phyloP scores from a whole-genome alignment of 768 basidiomycete species.

The Kwoniella sp. region DNA sequence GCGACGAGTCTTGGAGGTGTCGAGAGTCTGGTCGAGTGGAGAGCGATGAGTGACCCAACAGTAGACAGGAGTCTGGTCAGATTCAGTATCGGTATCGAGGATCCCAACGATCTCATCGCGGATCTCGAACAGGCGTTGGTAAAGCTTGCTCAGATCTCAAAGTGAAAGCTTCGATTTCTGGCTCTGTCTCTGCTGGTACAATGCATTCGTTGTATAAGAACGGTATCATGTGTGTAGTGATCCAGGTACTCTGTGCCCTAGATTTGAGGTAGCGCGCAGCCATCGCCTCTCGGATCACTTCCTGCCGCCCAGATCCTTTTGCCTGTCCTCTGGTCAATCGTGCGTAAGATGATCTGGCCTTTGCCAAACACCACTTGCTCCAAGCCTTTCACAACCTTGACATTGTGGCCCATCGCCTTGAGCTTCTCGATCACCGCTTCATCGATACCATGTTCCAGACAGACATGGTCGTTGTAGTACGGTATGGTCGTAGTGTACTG shows the following conservation, averaged over 20 bases:
- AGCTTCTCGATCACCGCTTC: conserved; percentile 19
- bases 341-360: conserved; percentile 32
- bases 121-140: conserved; percentile 72
- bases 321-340: conserved; percentile 31
- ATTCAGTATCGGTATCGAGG: conserved; percentile 85
- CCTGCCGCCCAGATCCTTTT: conserved; percentile 39
- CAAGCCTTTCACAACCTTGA: conserved; percentile 24
- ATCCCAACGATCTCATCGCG: conserved; percentile 73
- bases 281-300: conserved; percentile 38
- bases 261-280: conserved; percentile 29
- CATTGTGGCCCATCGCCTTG: conserved; percentile 25
- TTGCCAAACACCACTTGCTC: conserved; percentile 26
- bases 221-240: background rate
- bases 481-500: conserved; percentile 2
- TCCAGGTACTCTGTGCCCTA: background rate
- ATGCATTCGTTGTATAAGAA: too few relatives aligned
- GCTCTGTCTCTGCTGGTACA: too few relatives aligned
- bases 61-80: conserved; percentile 64
- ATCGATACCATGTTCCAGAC: conserved; percentile 37
- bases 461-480: conserved; percentile 25
- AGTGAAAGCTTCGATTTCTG: background rate
- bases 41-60: conserved; percentile 38
- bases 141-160: conserved; percentile 4
- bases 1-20: conserved; percentile 91
- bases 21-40: conserved; percentile 78